phyloP scores from a whole-genome alignment of 2,329 filamentous ascomycete genomes.

The Elsinoe australis region DNA sequence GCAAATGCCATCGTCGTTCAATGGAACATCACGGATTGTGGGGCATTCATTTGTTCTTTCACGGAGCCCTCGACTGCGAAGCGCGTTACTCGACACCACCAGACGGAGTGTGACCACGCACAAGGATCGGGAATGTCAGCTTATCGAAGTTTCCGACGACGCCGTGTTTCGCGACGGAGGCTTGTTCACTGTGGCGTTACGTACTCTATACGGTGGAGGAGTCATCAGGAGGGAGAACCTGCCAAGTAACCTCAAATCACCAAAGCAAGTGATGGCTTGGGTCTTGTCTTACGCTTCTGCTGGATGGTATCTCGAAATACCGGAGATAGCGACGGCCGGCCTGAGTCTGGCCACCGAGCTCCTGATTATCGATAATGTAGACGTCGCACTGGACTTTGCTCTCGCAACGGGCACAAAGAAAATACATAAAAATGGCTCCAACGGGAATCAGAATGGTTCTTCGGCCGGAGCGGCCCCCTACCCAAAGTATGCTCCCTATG shows the following conservation, averaged over 20 bases:
- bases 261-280: slow-evolving; percentile 15
- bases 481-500: slow-evolving; percentile 13
- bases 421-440: not conserved
- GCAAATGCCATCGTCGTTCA: not conserved
- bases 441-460: not conserved
- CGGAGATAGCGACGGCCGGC: slow-evolving; percentile 11
- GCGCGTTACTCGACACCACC: not conserved
- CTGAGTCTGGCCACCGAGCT: slow-evolving; percentile 9
- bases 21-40: not conserved
- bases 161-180: slow-evolving; percentile 1
- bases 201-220: slow-evolving; percentile 8
- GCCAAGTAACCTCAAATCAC: slow-evolving; percentile 7
- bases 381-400: slow-evolving; percentile 15
- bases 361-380: slow-evolving; percentile 11
- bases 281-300: slow-evolving; percentile 10
- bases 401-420: slow-evolving; percentile 5
- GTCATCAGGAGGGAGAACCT: slow-evolving; percentile 12
- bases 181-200: slow-evolving; percentile 9
- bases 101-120: not conserved
- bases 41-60: slow-evolving; percentile 10
- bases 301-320: slow-evolving; percentile 12
- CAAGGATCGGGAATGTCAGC: not conserved
- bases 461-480: too few relatives aligned
- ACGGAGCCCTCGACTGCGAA: slow-evolving; percentile 1
- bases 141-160: not conserved